phyloP scores from a whole-genome alignment of 768 basidiomycete genomes.

The Termitomyces sp. region DNA sequence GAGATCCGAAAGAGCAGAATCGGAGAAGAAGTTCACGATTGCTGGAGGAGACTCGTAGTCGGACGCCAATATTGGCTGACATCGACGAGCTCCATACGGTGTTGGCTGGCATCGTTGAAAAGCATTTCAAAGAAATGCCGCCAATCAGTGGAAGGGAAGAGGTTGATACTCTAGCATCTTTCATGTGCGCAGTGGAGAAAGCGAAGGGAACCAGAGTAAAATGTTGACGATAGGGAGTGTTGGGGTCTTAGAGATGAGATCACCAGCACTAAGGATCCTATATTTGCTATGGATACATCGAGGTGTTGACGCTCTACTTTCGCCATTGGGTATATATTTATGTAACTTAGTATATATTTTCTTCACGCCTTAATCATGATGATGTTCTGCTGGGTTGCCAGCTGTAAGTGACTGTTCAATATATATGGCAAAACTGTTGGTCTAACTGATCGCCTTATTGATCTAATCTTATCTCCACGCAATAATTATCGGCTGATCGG shows the following conservation, averaged over 20 bases:
- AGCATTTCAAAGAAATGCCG: conserved; percentile 61
- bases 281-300: background rate
- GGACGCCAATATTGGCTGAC: conserved; percentile 68
- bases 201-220: conserved; percentile 31
- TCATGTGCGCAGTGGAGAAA: conserved; percentile 73
- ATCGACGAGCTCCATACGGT: conserved; percentile 60
- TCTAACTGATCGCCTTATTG: background rate
- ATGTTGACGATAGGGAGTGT: conserved; percentile 4
- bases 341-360: background rate
- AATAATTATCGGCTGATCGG: background rate
- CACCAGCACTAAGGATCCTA: background rate
- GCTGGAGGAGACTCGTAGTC: conserved; percentile 48
- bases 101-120: conserved; percentile 65
- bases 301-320: background rate
- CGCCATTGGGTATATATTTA: background rate
- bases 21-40: conserved; percentile 70
- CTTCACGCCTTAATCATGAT: background rate
- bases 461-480: conserved; percentile 11
- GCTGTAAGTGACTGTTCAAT: no score
- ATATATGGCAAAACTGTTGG: no score
- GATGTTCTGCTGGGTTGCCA: no score
- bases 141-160: conserved; percentile 56
- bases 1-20: conserved; percentile 56
- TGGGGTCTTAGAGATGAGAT: background rate
- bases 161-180: conserved; percentile 75